phyloP scores from a whole-genome alignment of 2,329 filamentous ascomycete genomes.

The Magnaporthales sp. region DNA sequence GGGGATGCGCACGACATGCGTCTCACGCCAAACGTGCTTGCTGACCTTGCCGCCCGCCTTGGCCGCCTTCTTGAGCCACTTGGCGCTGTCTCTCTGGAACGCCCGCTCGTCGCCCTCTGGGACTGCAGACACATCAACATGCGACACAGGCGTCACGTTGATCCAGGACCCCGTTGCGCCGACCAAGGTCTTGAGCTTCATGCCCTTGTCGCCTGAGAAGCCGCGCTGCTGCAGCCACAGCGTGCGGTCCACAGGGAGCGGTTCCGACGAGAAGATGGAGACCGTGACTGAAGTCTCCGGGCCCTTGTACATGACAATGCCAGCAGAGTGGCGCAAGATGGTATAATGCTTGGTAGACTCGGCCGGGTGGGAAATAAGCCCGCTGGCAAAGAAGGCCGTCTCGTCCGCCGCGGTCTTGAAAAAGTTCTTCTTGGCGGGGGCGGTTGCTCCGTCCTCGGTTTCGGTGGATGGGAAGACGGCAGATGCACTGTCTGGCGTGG shows the following conservation, averaged over 20 bases:
- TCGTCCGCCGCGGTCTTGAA: constrained; percentile 46
- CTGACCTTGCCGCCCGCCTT: constrained; percentile 30
- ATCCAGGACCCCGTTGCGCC: constrained; percentile 54
- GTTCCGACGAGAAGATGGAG: constrained; percentile 52
- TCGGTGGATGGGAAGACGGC: not conserved
- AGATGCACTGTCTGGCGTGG: constrained; percentile 1
- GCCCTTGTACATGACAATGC: constrained; percentile 58
- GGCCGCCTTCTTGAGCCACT: constrained; percentile 50
- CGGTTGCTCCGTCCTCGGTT: constrained; percentile 1
- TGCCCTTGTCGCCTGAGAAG: constrained; percentile 59
- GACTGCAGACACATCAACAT: constrained; percentile 38
- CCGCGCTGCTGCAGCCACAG: constrained; percentile 63
- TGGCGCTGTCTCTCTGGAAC: constrained; percentile 58
- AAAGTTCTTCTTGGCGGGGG: constrained; percentile 12
- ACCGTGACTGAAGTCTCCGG: constrained; percentile 54
- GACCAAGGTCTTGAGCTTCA: constrained; percentile 55
- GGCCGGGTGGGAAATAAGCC: constrained; percentile 52
- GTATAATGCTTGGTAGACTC: constrained; percentile 59
- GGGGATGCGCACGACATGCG: constrained; percentile 56
- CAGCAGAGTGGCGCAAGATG: constrained; percentile 57
- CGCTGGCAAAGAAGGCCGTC: constrained; percentile 56
- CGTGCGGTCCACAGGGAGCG: constrained; percentile 47
- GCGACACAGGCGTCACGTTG: constrained; percentile 53
- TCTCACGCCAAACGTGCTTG: constrained; percentile 50
- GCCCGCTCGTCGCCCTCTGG: constrained; percentile 50